phyloP scores from a whole-genome alignment of 306 rosid species.

The Glycyrrhiza uralensis region DNA sequence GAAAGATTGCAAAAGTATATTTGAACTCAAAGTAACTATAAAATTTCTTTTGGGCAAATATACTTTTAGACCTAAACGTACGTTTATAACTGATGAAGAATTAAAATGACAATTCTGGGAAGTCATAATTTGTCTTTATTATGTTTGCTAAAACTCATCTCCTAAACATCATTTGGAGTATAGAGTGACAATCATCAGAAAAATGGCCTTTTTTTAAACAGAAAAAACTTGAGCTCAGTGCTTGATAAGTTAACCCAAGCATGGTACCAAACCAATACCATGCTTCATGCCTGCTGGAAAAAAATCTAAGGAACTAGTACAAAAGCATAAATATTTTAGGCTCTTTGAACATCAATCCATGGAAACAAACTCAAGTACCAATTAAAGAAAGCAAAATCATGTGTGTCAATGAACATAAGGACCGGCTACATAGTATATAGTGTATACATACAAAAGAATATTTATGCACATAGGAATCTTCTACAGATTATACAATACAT shows the following conservation, averaged over 20 bases:
- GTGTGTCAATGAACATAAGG: neutral
- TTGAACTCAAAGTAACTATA: too few relatives aligned
- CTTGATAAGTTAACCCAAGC: neutral
- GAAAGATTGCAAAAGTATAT: too few relatives aligned
- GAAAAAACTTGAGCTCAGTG: neutral
- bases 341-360: slow-evolving; percentile 2
- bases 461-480: slow-evolving; percentile 2
- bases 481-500: slow-evolving; percentile 7
- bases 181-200: neutral
- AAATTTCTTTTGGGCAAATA: too few relatives aligned
- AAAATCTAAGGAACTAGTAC: neutral
- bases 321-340: neutral
- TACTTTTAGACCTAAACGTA: too few relatives aligned
- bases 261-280: neutral
- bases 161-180: neutral
- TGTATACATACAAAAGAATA: slow-evolving; percentile 19
- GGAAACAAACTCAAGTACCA: neutral
- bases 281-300: neutral
- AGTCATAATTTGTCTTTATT: neutral
- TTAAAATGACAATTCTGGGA: neutral
- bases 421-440: neutral
- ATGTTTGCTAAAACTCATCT: neutral
- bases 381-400: slow-evolving; percentile 9
- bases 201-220: neutral
- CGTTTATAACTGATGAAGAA: too few relatives aligned